phyloP scores from a whole-genome alignment of 371 early-diverging fungal species.

The Smittium culicis region DNA sequence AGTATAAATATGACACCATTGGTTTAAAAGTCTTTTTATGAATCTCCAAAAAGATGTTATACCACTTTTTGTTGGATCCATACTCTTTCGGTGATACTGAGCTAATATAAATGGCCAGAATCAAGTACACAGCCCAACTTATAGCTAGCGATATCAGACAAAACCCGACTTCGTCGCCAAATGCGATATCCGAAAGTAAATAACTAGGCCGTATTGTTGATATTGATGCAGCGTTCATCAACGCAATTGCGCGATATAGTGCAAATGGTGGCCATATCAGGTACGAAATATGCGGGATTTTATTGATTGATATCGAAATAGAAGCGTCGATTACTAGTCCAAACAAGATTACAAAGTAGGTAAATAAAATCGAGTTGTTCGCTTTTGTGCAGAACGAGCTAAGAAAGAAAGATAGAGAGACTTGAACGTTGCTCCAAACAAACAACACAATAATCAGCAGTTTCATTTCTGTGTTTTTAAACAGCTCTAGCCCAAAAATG shows the following conservation, averaged over 20 bases:
- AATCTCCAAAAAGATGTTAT: too few species aligned
- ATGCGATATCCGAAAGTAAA: constrained; percentile 25
- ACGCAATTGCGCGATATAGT: constrained; percentile 41
- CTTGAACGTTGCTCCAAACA: constrained; percentile 48
- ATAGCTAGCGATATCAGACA: constrained; percentile 36
- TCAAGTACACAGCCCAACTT: constrained; percentile 36
- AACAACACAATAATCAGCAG: constrained; percentile 45
- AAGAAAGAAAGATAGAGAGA: constrained; percentile 48
- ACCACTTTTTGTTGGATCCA: background rate
- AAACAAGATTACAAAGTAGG: constrained; percentile 44
- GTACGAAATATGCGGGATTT: constrained; percentile 31
- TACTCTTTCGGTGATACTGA: background rate
- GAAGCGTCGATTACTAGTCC: constrained; percentile 41
- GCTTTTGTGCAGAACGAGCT: constrained; percentile 41
- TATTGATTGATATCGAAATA: constrained; percentile 26
- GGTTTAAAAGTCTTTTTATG: background rate
- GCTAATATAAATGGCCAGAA: constrained; percentile 34
- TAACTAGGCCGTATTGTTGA: constrained; percentile 26
- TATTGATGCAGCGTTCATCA: constrained; percentile 35
- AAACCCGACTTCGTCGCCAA: constrained; percentile 35
- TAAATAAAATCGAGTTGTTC: constrained; percentile 38
- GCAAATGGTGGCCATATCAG: constrained; percentile 46
- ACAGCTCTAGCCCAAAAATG: constrained; percentile 40
- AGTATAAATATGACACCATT: background rate
- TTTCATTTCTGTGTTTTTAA: constrained; percentile 36